Evolutionary conservation across 345 rosid species (phyloP).

Genomic region (Linum lewisii): DNA sequence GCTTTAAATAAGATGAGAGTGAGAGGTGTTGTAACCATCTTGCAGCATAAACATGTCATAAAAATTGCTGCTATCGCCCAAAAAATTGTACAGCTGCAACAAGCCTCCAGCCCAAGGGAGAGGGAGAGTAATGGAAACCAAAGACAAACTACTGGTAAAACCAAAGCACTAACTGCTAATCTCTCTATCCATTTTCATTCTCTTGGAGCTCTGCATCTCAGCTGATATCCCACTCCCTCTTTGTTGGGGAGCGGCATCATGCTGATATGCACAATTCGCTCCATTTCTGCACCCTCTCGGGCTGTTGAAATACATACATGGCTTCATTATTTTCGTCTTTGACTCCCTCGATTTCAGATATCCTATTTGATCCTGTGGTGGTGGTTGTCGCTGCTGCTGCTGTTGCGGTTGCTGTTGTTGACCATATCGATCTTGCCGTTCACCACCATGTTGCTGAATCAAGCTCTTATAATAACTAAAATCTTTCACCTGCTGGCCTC

Average conservation of each 20-base stretch:
- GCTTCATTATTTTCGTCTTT: conserved; percentile 77
- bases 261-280: conserved; percentile 75
- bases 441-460: conserved; percentile 98
- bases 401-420: conserved; percentile 31
- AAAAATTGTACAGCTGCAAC: conserved; percentile 7
- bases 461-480: conserved; percentile 77
- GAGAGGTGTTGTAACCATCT: conserved; percentile 1
- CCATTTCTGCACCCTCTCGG: conserved; percentile 88
- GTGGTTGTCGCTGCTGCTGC: too few species aligned
- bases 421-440: conserved; percentile 57
- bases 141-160: too few species aligned
- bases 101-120: conserved; percentile 10
- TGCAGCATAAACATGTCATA: conserved; percentile 20
- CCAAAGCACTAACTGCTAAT: conserved; percentile 52
- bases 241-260: conserved; percentile 38
- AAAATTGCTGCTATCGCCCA: not conserved
- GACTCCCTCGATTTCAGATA: conserved; percentile 49
- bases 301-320: conserved; percentile 84
- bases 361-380: conserved; percentile 40
- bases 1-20: too few species aligned
- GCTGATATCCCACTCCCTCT: conserved; percentile 31
- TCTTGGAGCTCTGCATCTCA: conserved; percentile 56
- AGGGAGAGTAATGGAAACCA: too few species aligned
- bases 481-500: conserved; percentile 43
- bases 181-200: conserved; percentile 88